Conservation (phyloP, 805 yeast species). For the Wickerhamiella bombiphila region DNA sequence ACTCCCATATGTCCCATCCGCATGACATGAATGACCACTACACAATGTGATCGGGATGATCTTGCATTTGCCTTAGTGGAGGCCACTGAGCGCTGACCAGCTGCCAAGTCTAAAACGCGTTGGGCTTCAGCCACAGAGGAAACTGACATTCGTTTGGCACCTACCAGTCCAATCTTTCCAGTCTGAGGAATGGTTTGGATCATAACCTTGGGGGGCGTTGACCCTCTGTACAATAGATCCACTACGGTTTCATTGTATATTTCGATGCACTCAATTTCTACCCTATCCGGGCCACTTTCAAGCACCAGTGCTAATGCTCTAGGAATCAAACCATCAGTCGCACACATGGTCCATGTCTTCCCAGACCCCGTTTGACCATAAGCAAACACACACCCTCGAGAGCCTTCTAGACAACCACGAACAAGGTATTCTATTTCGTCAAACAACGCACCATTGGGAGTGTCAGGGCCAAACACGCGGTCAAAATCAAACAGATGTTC, state of each 20-base stretch:
- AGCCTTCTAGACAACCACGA: conserved; percentile 78
- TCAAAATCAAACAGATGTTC: conserved; percentile 49
- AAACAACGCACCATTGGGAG: conserved; percentile 51
- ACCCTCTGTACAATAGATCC: conserved; percentile 37
- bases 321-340: conserved; percentile 67
- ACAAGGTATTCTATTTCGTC: conserved; percentile 75
- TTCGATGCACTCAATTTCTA: conserved; percentile 63
- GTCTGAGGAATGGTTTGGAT: conserved; percentile 51
- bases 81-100: conserved; percentile 56
- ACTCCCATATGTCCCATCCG: conserved; percentile 37
- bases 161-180: conserved; percentile 46
- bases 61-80: conserved; percentile 66
- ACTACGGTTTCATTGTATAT: conserved; percentile 72
- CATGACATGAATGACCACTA: conserved; percentile 46
- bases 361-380: conserved; percentile 98
- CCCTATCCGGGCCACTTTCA: conserved; percentile 29
- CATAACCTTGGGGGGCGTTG: conserved; percentile 35
- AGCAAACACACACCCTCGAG: conserved; percentile 84
- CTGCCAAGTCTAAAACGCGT: conserved; percentile 38
- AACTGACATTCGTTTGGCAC: conserved; percentile 37
- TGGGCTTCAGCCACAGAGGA: conserved; percentile 35
- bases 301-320: conserved; percentile 60
- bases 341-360: conserved; percentile 81
- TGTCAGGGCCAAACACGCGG: conserved; percentile 45
- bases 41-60: conserved; percentile 85